A percentile compares a stretch with the other conserved stretches of the same genome.
Conservation (phyloP, 345 rosid species). For the Hirschfeldia incana region DNA sequence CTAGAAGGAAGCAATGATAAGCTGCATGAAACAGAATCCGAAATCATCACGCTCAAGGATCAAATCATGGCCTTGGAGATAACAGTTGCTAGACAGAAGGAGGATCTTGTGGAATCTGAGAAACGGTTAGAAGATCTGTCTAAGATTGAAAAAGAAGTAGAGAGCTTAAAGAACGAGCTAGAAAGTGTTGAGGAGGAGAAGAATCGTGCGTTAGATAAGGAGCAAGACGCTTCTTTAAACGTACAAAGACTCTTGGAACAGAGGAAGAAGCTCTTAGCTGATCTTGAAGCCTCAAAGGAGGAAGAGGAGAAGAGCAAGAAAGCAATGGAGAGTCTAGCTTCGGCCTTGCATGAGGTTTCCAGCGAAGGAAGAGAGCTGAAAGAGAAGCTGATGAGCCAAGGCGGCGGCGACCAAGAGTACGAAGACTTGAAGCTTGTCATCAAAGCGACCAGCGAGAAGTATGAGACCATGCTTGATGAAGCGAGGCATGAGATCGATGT, state of each 20-base stretch:
- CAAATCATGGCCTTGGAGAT: constrained; percentile 74
- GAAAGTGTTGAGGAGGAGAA: constrained; percentile 71
- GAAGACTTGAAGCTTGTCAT: constrained; percentile 77
- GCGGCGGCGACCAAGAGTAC: constrained; percentile 74
- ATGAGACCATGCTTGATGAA: constrained; percentile 74
- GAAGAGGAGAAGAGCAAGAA: constrained; percentile 97
- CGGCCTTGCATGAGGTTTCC: constrained; percentile 92
- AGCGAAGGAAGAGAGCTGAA: constrained; percentile 87
- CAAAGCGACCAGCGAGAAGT: constrained; percentile 76
- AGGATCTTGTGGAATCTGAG: constrained; percentile 72
- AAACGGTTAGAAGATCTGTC: constrained; percentile 44
- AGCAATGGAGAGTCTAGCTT: constrained; percentile 96
- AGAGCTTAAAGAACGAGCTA: constrained; percentile 59
- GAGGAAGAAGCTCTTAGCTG: constrained; percentile 67
- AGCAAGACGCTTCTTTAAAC: constrained; percentile 74
- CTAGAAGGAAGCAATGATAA: constrained; percentile 71
- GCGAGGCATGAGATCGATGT: constrained; percentile 69
- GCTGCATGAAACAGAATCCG: constrained; percentile 66
- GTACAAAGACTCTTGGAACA: constrained; percentile 71
- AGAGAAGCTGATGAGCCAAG: constrained; percentile 72
- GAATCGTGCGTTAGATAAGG: constrained; percentile 63
- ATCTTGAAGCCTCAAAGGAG: constrained; percentile 65
- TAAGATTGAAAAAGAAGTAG: constrained; percentile 47
- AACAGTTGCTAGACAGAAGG: constrained; percentile 62
- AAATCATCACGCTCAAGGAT: constrained; percentile 64